These are phyloP conservation scores for Aspergillus japonicus DNA, from an alignment of 2,329 filamentous ascomycete genomes.

Conservation along the genomic window DNA sequence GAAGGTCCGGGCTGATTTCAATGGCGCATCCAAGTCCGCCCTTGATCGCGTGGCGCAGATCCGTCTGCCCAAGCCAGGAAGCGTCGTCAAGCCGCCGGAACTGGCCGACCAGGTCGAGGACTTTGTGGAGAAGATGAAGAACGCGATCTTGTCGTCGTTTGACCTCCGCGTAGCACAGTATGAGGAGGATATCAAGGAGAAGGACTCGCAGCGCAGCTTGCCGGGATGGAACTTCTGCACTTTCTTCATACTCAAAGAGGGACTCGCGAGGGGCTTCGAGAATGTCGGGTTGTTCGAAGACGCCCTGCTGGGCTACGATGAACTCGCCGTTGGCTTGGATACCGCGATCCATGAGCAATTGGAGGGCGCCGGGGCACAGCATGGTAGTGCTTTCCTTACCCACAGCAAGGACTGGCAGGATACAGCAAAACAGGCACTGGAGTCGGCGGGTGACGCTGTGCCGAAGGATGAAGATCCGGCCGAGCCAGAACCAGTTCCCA, in stretches of 20 bases:
- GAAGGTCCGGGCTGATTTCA: constrained; percentile 88
- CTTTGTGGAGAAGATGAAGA: constrained; percentile 81
- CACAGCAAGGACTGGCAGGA: constrained; percentile 72
- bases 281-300: constrained; percentile 95
- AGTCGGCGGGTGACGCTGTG: constrained; percentile 30
- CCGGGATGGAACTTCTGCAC: constrained; percentile 99
- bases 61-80: constrained; percentile 60
- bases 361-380: constrained; percentile 59
- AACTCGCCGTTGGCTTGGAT: constrained; percentile 84
- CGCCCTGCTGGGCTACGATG: constrained; percentile 90
- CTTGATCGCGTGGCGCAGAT: constrained; percentile 83
- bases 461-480: constrained; percentile 33
- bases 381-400: constrained; percentile 69
- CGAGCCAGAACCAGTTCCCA: constrained; percentile 24
- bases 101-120: constrained; percentile 80
- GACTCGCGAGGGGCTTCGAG: constrained; percentile 88
- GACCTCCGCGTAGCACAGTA: constrained; percentile 89
- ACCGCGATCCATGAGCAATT: constrained; percentile 73
- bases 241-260: constrained; percentile 97
- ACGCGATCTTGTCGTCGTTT: constrained; percentile 82
- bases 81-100: constrained; percentile 68
- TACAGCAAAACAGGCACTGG: constrained; percentile 55
- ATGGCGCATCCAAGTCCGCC: constrained; percentile 68
- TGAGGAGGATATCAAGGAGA: constrained; percentile 94
- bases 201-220: constrained; percentile 78